A percentile compares a stretch with the other conserved stretches of the same genome.
phyloP scores from a whole-genome alignment of 2,329 filamentous ascomycete species.

The Colletotrichum cuscutae region DNA sequence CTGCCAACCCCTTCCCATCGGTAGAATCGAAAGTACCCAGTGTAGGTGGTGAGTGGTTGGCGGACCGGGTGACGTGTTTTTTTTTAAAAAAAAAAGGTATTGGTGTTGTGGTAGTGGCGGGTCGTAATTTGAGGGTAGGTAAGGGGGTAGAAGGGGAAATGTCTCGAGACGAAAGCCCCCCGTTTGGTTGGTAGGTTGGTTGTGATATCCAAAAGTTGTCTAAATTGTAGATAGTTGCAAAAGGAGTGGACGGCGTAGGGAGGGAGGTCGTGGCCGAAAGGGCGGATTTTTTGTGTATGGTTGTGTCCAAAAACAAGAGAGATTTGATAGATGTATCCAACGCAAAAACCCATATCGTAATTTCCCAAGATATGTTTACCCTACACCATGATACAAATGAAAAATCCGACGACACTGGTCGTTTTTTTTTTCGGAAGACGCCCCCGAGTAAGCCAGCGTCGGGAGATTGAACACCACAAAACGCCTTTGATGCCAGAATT shows the following conservation, averaged over 20 bases:
- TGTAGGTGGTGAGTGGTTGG: not conserved
- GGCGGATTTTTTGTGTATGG: slow-evolving; percentile 38
- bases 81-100: not conserved
- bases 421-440: slow-evolving; percentile 20
- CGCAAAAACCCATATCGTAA: slow-evolving; percentile 32
- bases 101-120: not conserved
- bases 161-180: slow-evolving; percentile 21
- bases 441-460: slow-evolving; percentile 30
- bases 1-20: slow-evolving; percentile 9
- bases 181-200: not conserved
- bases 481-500: slow-evolving; percentile 56
- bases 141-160: not conserved
- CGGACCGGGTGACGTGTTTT: slow-evolving; percentile 7
- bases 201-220: slow-evolving; percentile 27
- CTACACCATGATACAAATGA: slow-evolving; percentile 46
- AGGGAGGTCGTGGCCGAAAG: slow-evolving; percentile 20
- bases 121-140: not conserved
- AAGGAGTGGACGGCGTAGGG: slow-evolving; percentile 55
- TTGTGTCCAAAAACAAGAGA: slow-evolving; percentile 39
- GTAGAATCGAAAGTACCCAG: slow-evolving; percentile 15
- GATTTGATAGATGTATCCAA: slow-evolving; percentile 24
- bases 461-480: slow-evolving; percentile 37
- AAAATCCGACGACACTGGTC: slow-evolving; percentile 35
- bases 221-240: slow-evolving; percentile 20
- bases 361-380: slow-evolving; percentile 43